Evolutionary conservation across 129 eudicot species (phyloP).

Genomic region (Chrysanthemum makinoi): DNA sequence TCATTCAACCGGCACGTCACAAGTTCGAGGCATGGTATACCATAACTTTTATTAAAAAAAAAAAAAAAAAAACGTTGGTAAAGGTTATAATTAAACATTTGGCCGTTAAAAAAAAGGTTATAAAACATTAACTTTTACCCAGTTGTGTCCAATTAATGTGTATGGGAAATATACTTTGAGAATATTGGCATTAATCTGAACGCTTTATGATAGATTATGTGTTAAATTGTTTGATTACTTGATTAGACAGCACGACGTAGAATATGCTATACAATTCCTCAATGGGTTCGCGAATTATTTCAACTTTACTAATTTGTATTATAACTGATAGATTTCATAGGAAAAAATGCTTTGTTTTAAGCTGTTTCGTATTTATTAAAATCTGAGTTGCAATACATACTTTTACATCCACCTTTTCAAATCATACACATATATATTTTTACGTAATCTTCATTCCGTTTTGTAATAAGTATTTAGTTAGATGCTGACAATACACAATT

Average conservation of each 20-base stretch:
- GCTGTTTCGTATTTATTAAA: neutral
- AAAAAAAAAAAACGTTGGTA: too few species aligned
- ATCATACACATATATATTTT: too few species aligned
- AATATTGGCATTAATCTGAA: slow-evolving; percentile 11
- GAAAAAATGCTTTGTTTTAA: slow-evolving; percentile 8
- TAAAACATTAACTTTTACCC: too few species aligned
- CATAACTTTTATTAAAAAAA: too few species aligned
- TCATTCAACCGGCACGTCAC: too few species aligned
- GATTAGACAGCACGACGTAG: slow-evolving; percentile 25
- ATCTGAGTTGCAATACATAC: too few species aligned
- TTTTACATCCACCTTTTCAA: too few species aligned
- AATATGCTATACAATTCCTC: slow-evolving; percentile 27
- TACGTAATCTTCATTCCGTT: neutral
- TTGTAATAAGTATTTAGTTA: neutral
- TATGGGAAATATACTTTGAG: too few species aligned
- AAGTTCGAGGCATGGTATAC: too few species aligned
- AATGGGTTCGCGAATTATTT: slow-evolving; percentile 19
- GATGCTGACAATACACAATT: neutral
- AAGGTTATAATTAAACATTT: too few species aligned
- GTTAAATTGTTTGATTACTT: slow-evolving; percentile 27
- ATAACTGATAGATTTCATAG: slow-evolving; percentile 5
- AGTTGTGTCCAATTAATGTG: too few species aligned
- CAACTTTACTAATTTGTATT: neutral
- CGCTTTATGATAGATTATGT: slow-evolving; percentile 20
- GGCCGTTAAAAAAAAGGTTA: too few species aligned